Conservation (phyloP, 805 yeast genomes). For the Kuraishia floccosa region DNA sequence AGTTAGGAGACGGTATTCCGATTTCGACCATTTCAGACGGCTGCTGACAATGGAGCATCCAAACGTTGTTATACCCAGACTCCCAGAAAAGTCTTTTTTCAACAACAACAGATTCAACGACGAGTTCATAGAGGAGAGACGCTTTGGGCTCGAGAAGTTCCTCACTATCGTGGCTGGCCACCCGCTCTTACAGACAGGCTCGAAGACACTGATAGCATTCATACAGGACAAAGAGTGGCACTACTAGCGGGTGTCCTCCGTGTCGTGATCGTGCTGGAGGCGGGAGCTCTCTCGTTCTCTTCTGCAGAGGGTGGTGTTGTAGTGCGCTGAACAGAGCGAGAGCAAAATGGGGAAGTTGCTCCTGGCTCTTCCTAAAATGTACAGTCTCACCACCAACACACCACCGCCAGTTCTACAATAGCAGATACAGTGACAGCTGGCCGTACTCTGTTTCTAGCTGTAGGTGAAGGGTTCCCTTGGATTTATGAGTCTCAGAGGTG, state of each 20-base stretch:
- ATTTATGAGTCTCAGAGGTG: too few relatives aligned
- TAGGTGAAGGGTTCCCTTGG: too few relatives aligned
- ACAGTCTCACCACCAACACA: too few relatives aligned
- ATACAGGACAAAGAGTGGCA: conserved; percentile 85
- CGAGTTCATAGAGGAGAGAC: conserved; percentile 71
- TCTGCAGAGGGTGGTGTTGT: not conserved
- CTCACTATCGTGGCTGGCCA: conserved; percentile 77
- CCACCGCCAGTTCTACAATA: too few relatives aligned
- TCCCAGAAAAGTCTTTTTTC: conserved; percentile 74
- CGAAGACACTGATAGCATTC: conserved; percentile 67
- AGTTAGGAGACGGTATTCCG: conserved; percentile 83
- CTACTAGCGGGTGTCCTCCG: too few relatives aligned
- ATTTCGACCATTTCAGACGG: conserved; percentile 73
- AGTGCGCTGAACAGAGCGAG: too few relatives aligned
- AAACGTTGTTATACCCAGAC: conserved; percentile 71
- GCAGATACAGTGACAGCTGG: too few relatives aligned
- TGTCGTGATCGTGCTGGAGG: too few relatives aligned
- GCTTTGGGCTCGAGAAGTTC: conserved; percentile 78
- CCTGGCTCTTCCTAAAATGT: too few relatives aligned
- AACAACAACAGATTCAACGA: conserved; percentile 64
- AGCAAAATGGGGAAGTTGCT: too few relatives aligned
- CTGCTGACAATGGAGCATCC: conserved; percentile 67
- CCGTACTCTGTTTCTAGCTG: too few relatives aligned
- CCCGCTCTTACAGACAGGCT: conserved; percentile 84
- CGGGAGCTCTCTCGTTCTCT: not conserved